These are phyloP conservation scores for Trametes elegans DNA, from an alignment of 768 basidiomycete species.

Conservation along the genomic window DNA sequence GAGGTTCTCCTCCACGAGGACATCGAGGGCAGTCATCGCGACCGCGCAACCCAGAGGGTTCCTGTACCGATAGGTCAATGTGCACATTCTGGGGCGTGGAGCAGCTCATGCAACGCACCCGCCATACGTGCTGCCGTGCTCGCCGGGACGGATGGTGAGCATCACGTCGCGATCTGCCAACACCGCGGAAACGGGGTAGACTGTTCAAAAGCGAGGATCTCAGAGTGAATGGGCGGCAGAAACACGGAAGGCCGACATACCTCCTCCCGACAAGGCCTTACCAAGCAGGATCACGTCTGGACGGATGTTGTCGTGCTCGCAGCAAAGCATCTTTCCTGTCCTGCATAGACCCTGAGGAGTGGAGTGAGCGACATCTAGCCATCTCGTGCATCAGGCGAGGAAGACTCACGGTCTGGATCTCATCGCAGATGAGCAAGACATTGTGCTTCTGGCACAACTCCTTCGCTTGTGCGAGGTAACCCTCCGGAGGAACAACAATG, in stretches of 20 bases:
- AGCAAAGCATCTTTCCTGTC: conserved; percentile 92
- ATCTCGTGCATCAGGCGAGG: background rate
- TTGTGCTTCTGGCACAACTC: conserved; percentile 90
- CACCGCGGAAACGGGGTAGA: conserved; percentile 96
- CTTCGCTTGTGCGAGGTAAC: conserved; percentile 77
- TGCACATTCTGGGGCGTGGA: conserved; percentile 1
- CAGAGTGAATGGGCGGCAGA: too few relatives aligned
- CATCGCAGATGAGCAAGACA: conserved; percentile 95
- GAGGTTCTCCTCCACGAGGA: conserved; percentile 87
- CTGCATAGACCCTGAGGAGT: conserved; percentile 75
- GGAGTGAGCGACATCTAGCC: background rate
- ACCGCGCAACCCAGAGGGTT: conserved; percentile 98
- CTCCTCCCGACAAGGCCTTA: conserved; percentile 94
- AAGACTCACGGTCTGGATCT: conserved; percentile 84
- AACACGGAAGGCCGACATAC: too few relatives aligned
- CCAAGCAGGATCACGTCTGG: conserved; percentile 94
- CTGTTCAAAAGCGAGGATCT: conserved; percentile 35
- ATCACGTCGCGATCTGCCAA: conserved; percentile 90
- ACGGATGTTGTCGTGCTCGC: conserved; percentile 81
- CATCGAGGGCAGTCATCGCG: conserved; percentile 86
- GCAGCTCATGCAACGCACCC: conserved; percentile 53
- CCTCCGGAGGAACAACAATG: conserved; percentile 87
- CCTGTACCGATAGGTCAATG: conserved; percentile 34
- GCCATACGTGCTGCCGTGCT: conserved; percentile 95
- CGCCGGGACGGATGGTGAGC: conserved; percentile 91